Evolutionary conservation across 768 basidiomycete species (phyloP).

Genomic region (Leucosporidium scottii): DNA sequence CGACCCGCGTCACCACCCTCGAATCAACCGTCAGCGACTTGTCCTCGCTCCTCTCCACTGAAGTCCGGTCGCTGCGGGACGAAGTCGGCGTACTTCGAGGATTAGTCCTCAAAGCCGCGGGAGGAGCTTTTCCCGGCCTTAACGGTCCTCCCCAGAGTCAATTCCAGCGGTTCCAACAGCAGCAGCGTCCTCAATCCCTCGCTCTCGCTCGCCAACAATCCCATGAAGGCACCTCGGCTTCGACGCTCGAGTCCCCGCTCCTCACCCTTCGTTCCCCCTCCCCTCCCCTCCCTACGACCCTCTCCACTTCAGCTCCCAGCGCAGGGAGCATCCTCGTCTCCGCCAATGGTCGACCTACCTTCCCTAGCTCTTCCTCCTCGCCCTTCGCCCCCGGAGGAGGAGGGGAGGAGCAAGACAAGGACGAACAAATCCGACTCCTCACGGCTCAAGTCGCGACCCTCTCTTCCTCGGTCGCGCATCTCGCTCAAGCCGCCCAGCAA

Average conservation of each 20-base stretch:
- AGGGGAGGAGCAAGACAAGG: slow-evolving; percentile 56
- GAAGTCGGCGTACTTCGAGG: slow-evolving; percentile 54
- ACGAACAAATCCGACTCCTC: slow-evolving; percentile 54
- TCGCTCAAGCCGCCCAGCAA: slow-evolving; percentile 62
- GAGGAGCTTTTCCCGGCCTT: background rate
- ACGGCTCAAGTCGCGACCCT: slow-evolving; percentile 69
- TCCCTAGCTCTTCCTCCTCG: background rate
- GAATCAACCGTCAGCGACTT: slow-evolving; percentile 24
- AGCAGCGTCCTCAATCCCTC: background rate
- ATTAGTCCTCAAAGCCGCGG: slow-evolving; percentile 21
- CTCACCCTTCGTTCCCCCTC: slow-evolving; percentile 30
- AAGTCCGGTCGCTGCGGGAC: slow-evolving; percentile 15
- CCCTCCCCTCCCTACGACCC: slow-evolving; percentile 2
- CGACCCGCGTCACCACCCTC: slow-evolving; percentile 45
- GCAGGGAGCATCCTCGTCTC: background rate
- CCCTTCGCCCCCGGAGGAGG: slow-evolving; percentile 52
- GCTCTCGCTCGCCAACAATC: slow-evolving; percentile 10
- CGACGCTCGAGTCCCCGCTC: slow-evolving; percentile 18
- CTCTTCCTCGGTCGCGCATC: slow-evolving; percentile 75
- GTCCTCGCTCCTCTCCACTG: slow-evolving; percentile 13
- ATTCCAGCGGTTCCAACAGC: no score
- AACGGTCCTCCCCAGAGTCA: background rate
- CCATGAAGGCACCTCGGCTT: background rate
- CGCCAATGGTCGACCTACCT: background rate
- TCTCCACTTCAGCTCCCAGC: slow-evolving; percentile 52